Percentiles rank a stretch among this genome's conserved stretches.
Conservation (phyloP, 2,329 filamentous ascomycete species). For the Lizonia empirigonia region DNA sequence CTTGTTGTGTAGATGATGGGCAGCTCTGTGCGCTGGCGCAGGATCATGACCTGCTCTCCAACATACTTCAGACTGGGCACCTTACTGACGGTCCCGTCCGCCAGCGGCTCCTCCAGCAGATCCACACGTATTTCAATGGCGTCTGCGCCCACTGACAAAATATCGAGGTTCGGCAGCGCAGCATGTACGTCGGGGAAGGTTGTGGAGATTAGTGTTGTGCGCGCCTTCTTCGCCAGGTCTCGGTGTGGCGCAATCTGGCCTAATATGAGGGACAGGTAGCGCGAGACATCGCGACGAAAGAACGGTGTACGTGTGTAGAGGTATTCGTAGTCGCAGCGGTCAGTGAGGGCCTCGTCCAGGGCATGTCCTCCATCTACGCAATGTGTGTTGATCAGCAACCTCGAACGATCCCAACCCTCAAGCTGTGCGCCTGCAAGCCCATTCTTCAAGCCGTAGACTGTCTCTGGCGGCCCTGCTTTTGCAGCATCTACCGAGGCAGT, state of each 20-base stretch:
- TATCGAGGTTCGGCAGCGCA: slow-evolving; percentile 82
- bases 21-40: slow-evolving; percentile 81
- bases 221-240: slow-evolving; percentile 74
- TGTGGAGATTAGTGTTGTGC: slow-evolving; percentile 85
- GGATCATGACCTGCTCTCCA: slow-evolving; percentile 81
- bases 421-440: slow-evolving; percentile 64
- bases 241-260: slow-evolving; percentile 81
- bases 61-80: slow-evolving; percentile 83
- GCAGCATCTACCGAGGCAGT: slow-evolving; percentile 62
- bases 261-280: slow-evolving; percentile 78
- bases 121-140: slow-evolving; percentile 86
- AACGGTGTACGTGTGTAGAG: slow-evolving; percentile 76
- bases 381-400: slow-evolving; percentile 77
- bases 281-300: slow-evolving; percentile 74
- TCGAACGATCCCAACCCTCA: slow-evolving; percentile 60
- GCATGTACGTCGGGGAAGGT: slow-evolving; percentile 86
- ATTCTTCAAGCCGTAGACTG: slow-evolving; percentile 70
- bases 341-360: slow-evolving; percentile 68
- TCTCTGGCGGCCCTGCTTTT: slow-evolving; percentile 61
- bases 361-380: slow-evolving; percentile 68
- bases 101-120: slow-evolving; percentile 72
- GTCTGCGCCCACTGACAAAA: slow-evolving; percentile 84
- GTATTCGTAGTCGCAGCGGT: slow-evolving; percentile 82
- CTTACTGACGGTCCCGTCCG: slow-evolving; percentile 62
- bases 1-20: slow-evolving; percentile 90